Conservation (phyloP, 2,329 filamentous ascomycete genomes). For the Beauveria asiatica region DNA sequence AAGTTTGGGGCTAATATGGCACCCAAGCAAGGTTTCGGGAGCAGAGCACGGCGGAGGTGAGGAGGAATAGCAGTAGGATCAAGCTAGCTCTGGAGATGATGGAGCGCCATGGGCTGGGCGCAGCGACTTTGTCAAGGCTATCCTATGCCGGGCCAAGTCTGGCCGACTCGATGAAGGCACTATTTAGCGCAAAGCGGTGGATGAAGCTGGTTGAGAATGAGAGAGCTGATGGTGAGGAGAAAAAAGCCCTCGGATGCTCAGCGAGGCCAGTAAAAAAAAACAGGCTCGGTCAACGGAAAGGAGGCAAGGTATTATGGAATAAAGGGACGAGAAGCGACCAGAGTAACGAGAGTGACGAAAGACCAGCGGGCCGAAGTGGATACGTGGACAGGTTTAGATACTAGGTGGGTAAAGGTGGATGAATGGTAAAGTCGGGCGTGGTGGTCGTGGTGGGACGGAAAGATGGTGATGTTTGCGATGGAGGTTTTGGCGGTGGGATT, state of each 20-base stretch:
- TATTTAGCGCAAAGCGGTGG: background rate
- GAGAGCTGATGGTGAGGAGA: background rate
- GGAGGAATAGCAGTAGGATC: background rate
- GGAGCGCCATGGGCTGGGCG: background rate
- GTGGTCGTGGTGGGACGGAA: background rate
- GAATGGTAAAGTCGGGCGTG: background rate
- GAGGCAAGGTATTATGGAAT: background rate
- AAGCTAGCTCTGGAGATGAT: background rate
- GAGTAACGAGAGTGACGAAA: conserved; percentile 9
- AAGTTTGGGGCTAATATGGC: conserved; percentile 1
- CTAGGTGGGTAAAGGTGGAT: conserved; percentile 1
- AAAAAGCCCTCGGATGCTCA: background rate
- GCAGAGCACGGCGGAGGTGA: background rate
- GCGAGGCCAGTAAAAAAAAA: background rate
- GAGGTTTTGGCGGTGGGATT: background rate
- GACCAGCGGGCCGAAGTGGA: conserved; percentile 6
- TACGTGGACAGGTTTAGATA: background rate
- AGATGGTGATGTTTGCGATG: conserved; percentile 7
- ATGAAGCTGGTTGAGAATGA: background rate
- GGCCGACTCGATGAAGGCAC: background rate
- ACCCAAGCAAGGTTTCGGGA: background rate
- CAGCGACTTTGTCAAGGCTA: background rate
- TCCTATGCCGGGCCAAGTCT: background rate
- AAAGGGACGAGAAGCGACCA: background rate
- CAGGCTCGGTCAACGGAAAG: background rate